Evolutionary conservation across 1,284 basidiomycete genomes (phyloP), one percentile per base, ranked within the genome.

Genomic region (Megacollybia platyphylla): DNA sequence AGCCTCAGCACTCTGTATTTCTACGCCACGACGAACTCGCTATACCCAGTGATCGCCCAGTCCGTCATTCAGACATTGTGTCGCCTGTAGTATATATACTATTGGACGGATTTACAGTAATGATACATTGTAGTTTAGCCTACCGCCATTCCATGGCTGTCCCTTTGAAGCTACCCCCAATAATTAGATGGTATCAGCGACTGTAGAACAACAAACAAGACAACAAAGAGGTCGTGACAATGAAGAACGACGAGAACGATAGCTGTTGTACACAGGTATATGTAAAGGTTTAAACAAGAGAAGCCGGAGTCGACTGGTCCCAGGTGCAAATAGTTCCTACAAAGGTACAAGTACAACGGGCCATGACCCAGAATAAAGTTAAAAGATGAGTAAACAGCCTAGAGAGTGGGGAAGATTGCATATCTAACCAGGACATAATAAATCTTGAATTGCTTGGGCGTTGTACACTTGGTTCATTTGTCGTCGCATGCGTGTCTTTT

Each of bases 231-330:
- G 20, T 15, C 7, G 35, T 36, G 20, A 10, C 38, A 39, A 32
- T 29, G 17, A 41, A 30, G 20, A 11, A 31, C 17, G 6, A 17
- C n/a, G 27, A 8, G 28, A 11, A 6, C 26, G 29, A 27, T 39
- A 41, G 31, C 40, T 41, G 27, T 41, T 41, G 30, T 29, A n/a
- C 26, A 35, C 29, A 32, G 45, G 36, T 18, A 43, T 32, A 35
- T 43, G 29, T n/a, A 48, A 41, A 26, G 38, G 28, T 20, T 36
- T 42, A 11, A 26, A 20, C 37, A 39, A 39, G 37, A 20, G 37
- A 39, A 18, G 13, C 13, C 7, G n/a, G 20, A 28, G 39, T 27
- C 27, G 26, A 41, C 40, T 31, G 10, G 40, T 41, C 28, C 20
- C 11, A 40, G 7, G 39, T n/a, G 17, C 11, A 11, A 40, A 30